Percentiles rank a stretch among this genome's conserved stretches.
These are phyloP conservation scores for Sporormia fimetaria DNA, from an alignment of 495 filamentous ascomycete species.

Conservation along the genomic window DNA sequence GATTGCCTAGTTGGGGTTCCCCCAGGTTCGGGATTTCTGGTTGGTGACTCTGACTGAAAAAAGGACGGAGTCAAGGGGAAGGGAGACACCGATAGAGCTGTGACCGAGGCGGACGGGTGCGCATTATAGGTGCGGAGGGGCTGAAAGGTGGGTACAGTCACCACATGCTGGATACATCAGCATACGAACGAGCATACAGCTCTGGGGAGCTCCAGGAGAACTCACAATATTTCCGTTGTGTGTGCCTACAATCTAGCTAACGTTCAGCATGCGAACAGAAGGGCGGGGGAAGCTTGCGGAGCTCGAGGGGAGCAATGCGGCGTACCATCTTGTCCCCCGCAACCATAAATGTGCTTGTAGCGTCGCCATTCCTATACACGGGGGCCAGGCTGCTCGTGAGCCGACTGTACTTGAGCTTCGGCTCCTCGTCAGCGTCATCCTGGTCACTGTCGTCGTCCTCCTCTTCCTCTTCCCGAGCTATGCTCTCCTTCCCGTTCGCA, in stretches of 20 bases:
- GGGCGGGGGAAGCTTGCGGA: conserved; percentile 1
- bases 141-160: conserved; percentile 70
- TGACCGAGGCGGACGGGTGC: conserved; percentile 73
- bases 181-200: conserved; percentile 15
- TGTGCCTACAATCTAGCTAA: conserved; percentile 69
- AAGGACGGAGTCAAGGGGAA: conserved; percentile 63
- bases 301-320: conserved; percentile 3
- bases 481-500: conserved; percentile 12
- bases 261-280: conserved; percentile 15
- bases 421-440: conserved; percentile 89
- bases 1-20: conserved; percentile 28
- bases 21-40: conserved; percentile 40
- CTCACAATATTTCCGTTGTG: conserved; percentile 95
- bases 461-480: conserved; percentile 13
- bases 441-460: conserved; percentile 40
- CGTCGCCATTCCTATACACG: conserved; percentile 88
- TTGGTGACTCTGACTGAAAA: conserved; percentile 43
- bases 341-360: conserved; percentile 78
- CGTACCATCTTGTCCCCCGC: conserved; percentile 93
- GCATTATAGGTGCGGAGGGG: conserved; percentile 75
- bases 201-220: conserved; percentile 10
- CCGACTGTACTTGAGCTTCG: conserved; percentile 80
- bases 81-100: conserved; percentile 81
- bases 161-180: conserved; percentile 53
- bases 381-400: conserved; percentile 66